Conservation (phyloP, 371 early-diverging fungal genomes). For the Entomophthora muscae region DNA sequence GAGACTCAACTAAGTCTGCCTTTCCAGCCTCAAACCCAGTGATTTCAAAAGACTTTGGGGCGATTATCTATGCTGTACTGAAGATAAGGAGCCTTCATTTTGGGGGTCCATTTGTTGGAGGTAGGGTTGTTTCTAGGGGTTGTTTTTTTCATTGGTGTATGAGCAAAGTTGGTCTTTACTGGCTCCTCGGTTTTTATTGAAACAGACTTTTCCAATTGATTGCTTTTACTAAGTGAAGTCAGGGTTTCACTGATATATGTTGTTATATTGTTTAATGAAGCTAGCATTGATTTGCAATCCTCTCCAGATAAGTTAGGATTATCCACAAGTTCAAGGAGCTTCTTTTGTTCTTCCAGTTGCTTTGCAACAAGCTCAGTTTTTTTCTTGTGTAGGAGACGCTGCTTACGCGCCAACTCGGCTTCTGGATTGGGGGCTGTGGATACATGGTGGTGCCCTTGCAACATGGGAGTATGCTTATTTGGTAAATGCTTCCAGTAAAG, state of each 20-base stretch:
- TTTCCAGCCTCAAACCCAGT: neutral
- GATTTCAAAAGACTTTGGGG: neutral
- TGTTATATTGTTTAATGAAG: neutral
- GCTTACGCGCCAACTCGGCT: conserved; percentile 21
- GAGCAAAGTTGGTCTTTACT: neutral
- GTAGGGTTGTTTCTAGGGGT: too few relatives aligned
- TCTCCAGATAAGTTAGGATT: conserved; percentile 6
- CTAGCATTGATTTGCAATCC: neutral
- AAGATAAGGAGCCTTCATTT: neutral
- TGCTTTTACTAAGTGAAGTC: neutral
- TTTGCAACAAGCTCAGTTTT: conserved; percentile 31
- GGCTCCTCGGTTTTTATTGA: neutral
- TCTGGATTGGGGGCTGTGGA: conserved; percentile 21
- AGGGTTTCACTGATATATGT: neutral
- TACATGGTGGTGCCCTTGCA: too few relatives aligned
- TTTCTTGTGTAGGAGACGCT: conserved; percentile 26
- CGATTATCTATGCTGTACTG: neutral
- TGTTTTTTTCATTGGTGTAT: too few relatives aligned
- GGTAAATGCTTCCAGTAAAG: conserved; percentile 33
- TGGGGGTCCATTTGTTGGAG: neutral
- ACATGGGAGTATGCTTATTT: conserved; percentile 8
- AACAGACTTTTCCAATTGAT: neutral
- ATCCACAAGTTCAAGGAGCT: conserved; percentile 28
- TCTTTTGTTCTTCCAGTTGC: conserved; percentile 39
- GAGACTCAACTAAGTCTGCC: neutral